Base-by-base conservation (phyloP, 441 rosid species). In the Populus hybrid region DNA sequence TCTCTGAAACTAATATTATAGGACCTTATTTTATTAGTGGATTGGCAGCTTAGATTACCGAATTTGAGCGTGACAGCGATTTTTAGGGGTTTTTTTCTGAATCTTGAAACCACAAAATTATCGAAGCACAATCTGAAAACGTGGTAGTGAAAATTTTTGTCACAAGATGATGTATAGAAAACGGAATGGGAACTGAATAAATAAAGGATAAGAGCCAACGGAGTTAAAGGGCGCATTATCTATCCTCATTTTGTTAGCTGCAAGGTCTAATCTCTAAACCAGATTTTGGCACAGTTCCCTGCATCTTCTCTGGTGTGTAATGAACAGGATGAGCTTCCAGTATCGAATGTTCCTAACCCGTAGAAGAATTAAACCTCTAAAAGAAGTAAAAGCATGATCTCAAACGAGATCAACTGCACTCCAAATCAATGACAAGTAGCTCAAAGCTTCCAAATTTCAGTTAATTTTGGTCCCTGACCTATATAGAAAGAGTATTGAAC, bases 1-100 rank as follows among this genome's bases (percentile, higher is more conserved):
- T 30, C 69, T 11, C 63, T 12, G 20, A 9, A 72, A 28, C 66
- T 21, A n/a, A 11, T 81, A 61, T 67, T 28, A 30, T 73, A 75
- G 72, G 67, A 36, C 72, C 12, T 23, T 28, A 46, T 26, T 57
- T 50, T 74, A 38, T 66, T 21, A 30, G 20, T 61, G 16, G 26
- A 34, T 74, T 32, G 61, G 67, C 6, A 24, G 67, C 12, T n/a
- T 23, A 30, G 32, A 6, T 38, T 36, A 24, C 10, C 18, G 16
- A 20, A 16, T 4, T 26, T 35, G 71, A 70, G 79, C 32, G 3
- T 30, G 32, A 30, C 32, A 30, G 32, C 32, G 32, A 30, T 30
- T 30, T 30, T 30, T 30, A 30, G 30, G 32, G 32, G 2, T 30
- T 30, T 30, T 28, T 30, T 14, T 30, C 32, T 30, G 42, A 38